A percentile compares a stretch with the other conserved stretches of the same genome.
Conservation (phyloP, 1,284 basidiomycete genomes). For the Heterobasidion irregulare region DNA sequence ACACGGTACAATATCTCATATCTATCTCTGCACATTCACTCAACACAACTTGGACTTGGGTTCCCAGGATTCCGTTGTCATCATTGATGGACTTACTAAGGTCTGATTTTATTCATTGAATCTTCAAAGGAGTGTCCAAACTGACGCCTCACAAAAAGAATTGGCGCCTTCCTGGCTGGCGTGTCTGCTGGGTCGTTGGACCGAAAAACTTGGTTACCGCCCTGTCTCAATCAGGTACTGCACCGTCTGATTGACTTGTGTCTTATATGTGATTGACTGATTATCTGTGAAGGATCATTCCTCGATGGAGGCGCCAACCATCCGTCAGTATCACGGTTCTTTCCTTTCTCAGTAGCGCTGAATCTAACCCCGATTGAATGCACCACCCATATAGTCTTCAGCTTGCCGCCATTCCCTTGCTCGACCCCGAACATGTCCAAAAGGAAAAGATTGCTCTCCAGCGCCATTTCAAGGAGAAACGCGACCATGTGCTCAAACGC, state of each 20-base stretch:
- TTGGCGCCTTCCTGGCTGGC: constrained; percentile 89
- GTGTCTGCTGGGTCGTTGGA: constrained; percentile 93
- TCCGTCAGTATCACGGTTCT: constrained; percentile 42
- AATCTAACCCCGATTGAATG: neutral
- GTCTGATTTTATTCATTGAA: constrained; percentile 26
- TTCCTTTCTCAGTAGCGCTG: neutral
- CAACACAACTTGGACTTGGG: neutral
- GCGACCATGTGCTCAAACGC: constrained; percentile 83
- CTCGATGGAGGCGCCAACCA: constrained; percentile 86
- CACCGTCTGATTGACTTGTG: constrained; percentile 6
- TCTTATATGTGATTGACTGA: neutral
- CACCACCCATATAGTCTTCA: constrained; percentile 49
- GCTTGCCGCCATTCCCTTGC: constrained; percentile 74
- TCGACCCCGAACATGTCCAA: constrained; percentile 63
- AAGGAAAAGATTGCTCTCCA: constrained; percentile 79
- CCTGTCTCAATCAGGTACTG: constrained; percentile 70
- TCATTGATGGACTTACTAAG: constrained; percentile 92
- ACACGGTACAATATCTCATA: constrained; percentile 37
- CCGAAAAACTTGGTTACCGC: constrained; percentile 85
- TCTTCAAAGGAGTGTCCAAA: neutral
- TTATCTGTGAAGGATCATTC: constrained; percentile 52
- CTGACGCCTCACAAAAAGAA: constrained; percentile 35
- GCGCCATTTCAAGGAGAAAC: constrained; percentile 84
- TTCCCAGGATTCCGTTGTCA: constrained; percentile 62
- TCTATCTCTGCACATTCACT: neutral